Base-by-base conservation (phyloP, 106 monocot genomes). In the Posidonia australis region DNA sequence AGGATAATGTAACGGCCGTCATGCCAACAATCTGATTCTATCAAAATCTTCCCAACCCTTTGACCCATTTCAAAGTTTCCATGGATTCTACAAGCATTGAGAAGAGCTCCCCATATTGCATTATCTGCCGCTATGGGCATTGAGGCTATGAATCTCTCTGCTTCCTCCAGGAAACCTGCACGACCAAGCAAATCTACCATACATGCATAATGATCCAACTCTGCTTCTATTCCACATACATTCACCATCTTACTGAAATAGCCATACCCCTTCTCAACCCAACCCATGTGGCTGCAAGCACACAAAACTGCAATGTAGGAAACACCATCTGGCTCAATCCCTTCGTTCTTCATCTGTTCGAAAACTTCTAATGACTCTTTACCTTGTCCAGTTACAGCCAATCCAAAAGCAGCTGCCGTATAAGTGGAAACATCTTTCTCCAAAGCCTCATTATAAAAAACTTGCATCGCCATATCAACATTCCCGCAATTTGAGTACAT, bases 291-390 rank as follows among this genome's bases (percentile, higher is more conserved):
- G 46, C 72, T 68, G 20, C 80, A 81, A 0, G 72, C 71, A 69
- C 61, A 71, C 51, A 81, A 44, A 9, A 76, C 67, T 13, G 72
- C 78, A 10, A 78, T 23, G 49, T 72, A 78, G 43, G 73, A 62
- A 1, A 74, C 69, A 11, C 71, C 67, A 56, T 78, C 67, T 21
- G 69, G 78, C 46, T 27, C 13, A 1, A 73, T 32, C 11, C 58
- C 81, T 57, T 52, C 70, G 6, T 20, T 19, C 36, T 79, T 85
- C 93, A 93, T 86, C 43, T 74, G 72, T 10, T 67, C 36, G 26
- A 78, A 78, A 13, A 65, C 45, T 9, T 46, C 26, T 11, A 78
- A 43, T 24, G 73, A 53, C 36, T 69, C 61, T 11, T 12, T 6
- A 10, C 68, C 60, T 29, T 18, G 68, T 13, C 78, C 72, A 31